Conservation (phyloP, 2,329 filamentous ascomycete genomes). For the Pseudofabraea citricarpa region DNA sequence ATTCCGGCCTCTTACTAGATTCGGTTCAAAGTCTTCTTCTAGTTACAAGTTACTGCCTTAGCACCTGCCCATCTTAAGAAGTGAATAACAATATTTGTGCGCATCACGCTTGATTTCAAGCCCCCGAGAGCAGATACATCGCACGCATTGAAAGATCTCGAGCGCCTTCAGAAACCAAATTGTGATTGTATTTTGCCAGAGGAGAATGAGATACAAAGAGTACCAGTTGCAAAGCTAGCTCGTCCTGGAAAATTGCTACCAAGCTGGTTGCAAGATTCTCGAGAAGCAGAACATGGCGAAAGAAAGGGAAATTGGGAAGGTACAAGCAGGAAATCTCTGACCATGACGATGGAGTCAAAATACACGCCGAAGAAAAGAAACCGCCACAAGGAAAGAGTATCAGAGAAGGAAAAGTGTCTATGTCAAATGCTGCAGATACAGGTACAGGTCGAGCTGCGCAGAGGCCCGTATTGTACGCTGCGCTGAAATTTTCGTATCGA, state of each 20-base stretch:
- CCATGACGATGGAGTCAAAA: slow-evolving; percentile 9
- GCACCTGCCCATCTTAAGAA: slow-evolving; percentile 8
- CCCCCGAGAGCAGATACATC: no score
- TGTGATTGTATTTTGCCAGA: no score
- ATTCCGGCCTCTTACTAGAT: no score
- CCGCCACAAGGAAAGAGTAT: slow-evolving; percentile 3
- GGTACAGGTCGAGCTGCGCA: slow-evolving; percentile 29
- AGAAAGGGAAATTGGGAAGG: slow-evolving; percentile 7
- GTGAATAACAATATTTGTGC: slow-evolving; percentile 20
- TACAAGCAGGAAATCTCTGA: slow-evolving; percentile 20
- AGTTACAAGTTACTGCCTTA: slow-evolving; percentile 20
- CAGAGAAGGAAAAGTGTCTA: slow-evolving; percentile 19
- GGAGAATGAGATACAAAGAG: slow-evolving; percentile 15
- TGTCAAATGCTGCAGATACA: slow-evolving; percentile 19
- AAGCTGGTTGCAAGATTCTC: slow-evolving; percentile 5
- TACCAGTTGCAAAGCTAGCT: slow-evolving; percentile 6
- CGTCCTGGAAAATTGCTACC: slow-evolving; percentile 3
- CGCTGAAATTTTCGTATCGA: slow-evolving; percentile 24
- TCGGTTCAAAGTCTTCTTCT: no score
- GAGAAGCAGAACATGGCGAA: slow-evolving; percentile 14
- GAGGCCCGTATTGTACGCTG: slow-evolving; percentile 26
- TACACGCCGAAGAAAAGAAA: slow-evolving; percentile 13
- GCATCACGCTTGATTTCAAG: no score
- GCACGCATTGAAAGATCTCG: no score
- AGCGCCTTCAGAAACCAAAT: no score